Conservation (phyloP, 768 basidiomycete species). For the Paxillus ammoniavirescens region DNA sequence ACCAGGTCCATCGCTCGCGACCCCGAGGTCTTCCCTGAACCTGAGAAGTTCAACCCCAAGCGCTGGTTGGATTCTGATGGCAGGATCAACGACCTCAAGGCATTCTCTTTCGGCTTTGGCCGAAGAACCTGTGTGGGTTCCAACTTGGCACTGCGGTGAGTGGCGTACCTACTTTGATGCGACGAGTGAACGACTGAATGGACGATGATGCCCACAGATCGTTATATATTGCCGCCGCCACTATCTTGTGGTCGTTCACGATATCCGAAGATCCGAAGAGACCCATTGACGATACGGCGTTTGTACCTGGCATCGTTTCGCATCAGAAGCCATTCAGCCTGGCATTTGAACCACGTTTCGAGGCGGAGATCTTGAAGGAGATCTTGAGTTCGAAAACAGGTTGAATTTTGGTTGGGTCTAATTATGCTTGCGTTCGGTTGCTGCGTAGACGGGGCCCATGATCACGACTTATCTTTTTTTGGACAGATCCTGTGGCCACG, state of each 20-base stretch:
- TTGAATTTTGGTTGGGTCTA: neutral
- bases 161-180: neutral
- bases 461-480: no score
- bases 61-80: conserved; percentile 50
- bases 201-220: conserved; percentile 37
- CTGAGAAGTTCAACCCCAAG: conserved; percentile 54
- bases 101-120: conserved; percentile 56
- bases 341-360: conserved; percentile 47
- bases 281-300: conserved; percentile 61
- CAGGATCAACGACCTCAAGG: conserved; percentile 45
- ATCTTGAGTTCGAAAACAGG: conserved; percentile 2
- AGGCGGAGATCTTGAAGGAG: conserved; percentile 12
- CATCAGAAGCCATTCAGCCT: conserved; percentile 63
- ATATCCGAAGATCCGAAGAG: conserved; percentile 44
- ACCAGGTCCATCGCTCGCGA: conserved; percentile 24
- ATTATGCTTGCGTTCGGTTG: neutral
- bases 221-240: conserved; percentile 59
- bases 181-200: neutral
- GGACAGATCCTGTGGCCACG: no score
- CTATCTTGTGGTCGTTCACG: conserved; percentile 63
- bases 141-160: conserved; percentile 23
- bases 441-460: no score
- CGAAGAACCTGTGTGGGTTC: conserved; percentile 31
- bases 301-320: conserved; percentile 61
- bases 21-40: conserved; percentile 25